Evolutionary conservation across 208 protist species (phyloP).

Genomic region (Trypanosoma mega): DNA sequence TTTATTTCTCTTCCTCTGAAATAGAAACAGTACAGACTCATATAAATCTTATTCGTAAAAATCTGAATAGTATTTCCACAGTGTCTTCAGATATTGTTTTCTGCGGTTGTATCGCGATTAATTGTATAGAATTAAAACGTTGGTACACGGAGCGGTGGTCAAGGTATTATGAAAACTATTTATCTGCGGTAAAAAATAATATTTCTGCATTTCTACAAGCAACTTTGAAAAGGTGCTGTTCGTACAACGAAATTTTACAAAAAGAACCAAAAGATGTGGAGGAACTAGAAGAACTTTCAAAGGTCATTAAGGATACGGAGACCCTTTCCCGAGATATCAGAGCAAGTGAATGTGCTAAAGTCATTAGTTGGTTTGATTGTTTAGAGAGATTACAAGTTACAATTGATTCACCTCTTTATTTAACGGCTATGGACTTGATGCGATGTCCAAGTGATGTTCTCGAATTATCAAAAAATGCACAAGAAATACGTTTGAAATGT

Average conservation of each 20-base stretch:
- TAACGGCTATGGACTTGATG: slow-evolving; percentile 60
- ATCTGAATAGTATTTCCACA: slow-evolving; percentile 38
- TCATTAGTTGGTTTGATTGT: slow-evolving; percentile 55
- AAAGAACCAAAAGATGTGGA: slow-evolving; percentile 55
- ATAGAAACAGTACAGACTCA: slow-evolving; percentile 34
- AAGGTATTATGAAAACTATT: slow-evolving; percentile 49
- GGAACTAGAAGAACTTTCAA: slow-evolving; percentile 65
- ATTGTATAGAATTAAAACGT: slow-evolving; percentile 50
- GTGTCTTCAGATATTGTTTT: slow-evolving; percentile 66
- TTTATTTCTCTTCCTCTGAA: slow-evolving; percentile 31
- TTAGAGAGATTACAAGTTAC: slow-evolving; percentile 69
- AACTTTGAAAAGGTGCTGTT: slow-evolving; percentile 41
- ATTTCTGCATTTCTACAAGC: slow-evolving; percentile 30
- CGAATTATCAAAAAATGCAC: slow-evolving; percentile 29
- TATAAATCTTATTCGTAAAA: slow-evolving; percentile 39
- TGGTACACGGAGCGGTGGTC: slow-evolving; percentile 59
- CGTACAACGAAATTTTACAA: slow-evolving; percentile 35
- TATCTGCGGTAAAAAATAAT: slow-evolving; percentile 36
- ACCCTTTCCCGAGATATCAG: slow-evolving; percentile 40
- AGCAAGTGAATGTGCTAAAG: slow-evolving; percentile 37
- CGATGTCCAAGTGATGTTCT: slow-evolving; percentile 45
- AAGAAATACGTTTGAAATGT: slow-evolving; percentile 35
- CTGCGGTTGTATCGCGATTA: slow-evolving; percentile 73
- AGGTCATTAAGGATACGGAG: slow-evolving; percentile 39
- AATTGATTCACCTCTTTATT: slow-evolving; percentile 54